Evolutionary conservation across 257 asterid species (phyloP), one percentile per base, ranked within the genome.

Genomic region (Rauvolfia tetraphylla): DNA sequence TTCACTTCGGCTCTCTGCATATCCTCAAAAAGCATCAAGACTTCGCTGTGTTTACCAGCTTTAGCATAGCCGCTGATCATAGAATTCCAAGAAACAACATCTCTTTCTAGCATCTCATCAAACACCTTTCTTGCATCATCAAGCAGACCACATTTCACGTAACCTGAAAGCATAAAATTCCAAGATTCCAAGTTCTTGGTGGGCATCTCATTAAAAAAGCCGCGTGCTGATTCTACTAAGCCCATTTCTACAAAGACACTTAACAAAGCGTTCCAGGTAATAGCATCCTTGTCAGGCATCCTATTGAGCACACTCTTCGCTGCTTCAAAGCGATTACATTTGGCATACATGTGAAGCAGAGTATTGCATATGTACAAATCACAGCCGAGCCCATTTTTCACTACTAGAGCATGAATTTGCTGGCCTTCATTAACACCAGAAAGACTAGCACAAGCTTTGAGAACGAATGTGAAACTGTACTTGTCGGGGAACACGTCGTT

Each of bases 31-130:
- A 85, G 71, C 75, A 48, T 8, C 25, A 76, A 76, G 42, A 80
- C 82, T 48, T 80, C 86, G n/a, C 66, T 38, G 56, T 77, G 76
- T 34, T 38, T 49, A 65, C 83, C 67, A 2, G 54, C 78, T 51
- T 82, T 80, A 20, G 83, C 78, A 76, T 83, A 85, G 2, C 86
- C 86, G 12, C 80, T 85, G 49, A 83, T 63, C 82, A 85, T 67
- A 3, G 70, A 78, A 78, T 80, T 85, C 86, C 88, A 85, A 69
- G 86, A 82, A 68, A 82, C 88, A 25, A 78, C 83, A 82, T 85
- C 83, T 62, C 74, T 85, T 33, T 34, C 76, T 14, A 15, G 7
- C 83, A 85, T 85, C 27, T 57, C 61, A 76, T 85, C 85, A 80
- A 83, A 85, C 72, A 83, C 75, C 44, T 66, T 66, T 79, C 79